Base-by-base conservation (phyloP, 352 stramenopile species). In the Pythium rishiriense region DNA sequence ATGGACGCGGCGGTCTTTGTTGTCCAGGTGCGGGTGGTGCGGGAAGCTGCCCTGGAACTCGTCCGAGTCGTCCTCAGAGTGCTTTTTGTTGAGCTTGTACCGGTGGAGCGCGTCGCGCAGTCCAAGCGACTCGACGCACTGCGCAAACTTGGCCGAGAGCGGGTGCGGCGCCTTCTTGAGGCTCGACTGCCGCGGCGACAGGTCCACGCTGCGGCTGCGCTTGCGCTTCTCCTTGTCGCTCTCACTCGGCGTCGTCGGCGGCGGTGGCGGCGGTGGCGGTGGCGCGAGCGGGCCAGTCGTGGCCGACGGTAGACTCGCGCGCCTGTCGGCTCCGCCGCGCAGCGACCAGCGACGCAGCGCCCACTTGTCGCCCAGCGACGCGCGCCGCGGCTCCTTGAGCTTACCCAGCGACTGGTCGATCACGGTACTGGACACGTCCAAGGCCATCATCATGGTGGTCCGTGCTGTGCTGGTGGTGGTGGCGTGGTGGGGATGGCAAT, bases 151-250 rank as follows among this genome's bases (percentile, higher is more conserved):
- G 50, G 73, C 67, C 0, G 75, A 68, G 7, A 90, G 60, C 15
- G 65, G 48, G 7, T 74, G 73, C 55, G 72, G 68, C 11, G 76
- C 46, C 59, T 88, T 88, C 65, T 89, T 91, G 0, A 89, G 67
- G 59, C 78, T 88, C 21, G 81, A 71, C 5, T 71, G 57, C 21
- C 80, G 65, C n/a, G 78, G 68, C 7, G 64, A 71, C 58, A 69
- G 28, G 24, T 72, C 64, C 8, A 72, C 64, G 24, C 64, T 72
- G 43, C 53, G 58, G 28, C 64, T 62, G 33, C 64, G 64, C 45
- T 61, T 60, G 37, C 64, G 64, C 58, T 67, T 72, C 22, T 67
- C 45, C 17, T 54, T 65, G 2, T 64, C 64, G 43, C 28, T 58
- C 37, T 69, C 55, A 5, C 5, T 28, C 25, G 47, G 33, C 3